These are phyloP conservation scores for Arbutus unedo DNA, from an alignment of 148 eudicot species.

Conservation along the genomic window DNA sequence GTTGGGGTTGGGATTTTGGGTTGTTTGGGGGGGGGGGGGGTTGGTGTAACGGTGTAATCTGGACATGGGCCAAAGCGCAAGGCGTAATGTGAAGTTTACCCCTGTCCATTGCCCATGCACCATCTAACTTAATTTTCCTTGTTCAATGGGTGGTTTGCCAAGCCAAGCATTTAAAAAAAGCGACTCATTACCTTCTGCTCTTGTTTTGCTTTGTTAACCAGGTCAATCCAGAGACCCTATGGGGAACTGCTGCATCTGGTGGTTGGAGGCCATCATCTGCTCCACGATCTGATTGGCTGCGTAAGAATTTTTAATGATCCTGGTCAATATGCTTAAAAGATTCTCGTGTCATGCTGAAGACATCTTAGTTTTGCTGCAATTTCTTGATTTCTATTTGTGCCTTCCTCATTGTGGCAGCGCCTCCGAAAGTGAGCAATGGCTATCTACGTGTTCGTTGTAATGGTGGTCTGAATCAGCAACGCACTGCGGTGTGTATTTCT, in stretches of 20 bases:
- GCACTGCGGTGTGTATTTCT: slow-evolving; percentile 70
- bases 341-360: neutral
- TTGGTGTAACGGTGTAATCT: no score
- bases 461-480: slow-evolving; percentile 95
- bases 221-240: slow-evolving; percentile 56
- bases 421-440: slow-evolving; percentile 71
- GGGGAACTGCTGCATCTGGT: slow-evolving; percentile 74
- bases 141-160: neutral
- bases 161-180: neutral
- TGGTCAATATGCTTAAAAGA: neutral
- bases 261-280: slow-evolving; percentile 93
- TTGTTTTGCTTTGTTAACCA: slow-evolving; percentile 23
- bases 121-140: neutral
- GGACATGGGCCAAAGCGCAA: neutral
- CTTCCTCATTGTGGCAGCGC: slow-evolving; percentile 57
- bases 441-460: slow-evolving; percentile 90
- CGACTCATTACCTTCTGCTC: neutral
- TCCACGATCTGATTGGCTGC: slow-evolving; percentile 85
- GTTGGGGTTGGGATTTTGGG: neutral
- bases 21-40: no score
- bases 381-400: neutral
- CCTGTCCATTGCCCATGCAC: neutral
- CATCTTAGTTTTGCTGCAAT: neutral
- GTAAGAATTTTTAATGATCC: slow-evolving; percentile 32
- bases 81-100: neutral